A percentile compares a stretch with the other conserved stretches of the same genome.
These are phyloP conservation scores for Hypoxylon sp. DNA, from an alignment of 2,329 filamentous ascomycete genomes.

Conservation along the genomic window DNA sequence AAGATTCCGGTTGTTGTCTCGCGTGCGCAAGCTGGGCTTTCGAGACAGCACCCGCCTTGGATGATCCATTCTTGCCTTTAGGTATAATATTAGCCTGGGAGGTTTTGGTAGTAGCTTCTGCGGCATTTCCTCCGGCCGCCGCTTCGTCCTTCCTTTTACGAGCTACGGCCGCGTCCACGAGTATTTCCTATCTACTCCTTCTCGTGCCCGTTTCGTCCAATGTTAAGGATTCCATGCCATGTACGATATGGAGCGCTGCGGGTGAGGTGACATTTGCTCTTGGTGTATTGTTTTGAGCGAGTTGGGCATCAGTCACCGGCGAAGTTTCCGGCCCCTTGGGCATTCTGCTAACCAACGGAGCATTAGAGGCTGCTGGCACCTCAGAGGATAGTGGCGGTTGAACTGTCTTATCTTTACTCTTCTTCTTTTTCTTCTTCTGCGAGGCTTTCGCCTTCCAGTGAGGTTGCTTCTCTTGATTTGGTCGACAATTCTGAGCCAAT, in stretches of 20 bases:
- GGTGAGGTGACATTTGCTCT: neutral
- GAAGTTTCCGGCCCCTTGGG: neutral
- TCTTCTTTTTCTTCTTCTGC: conserved; percentile 3
- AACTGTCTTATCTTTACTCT: neutral
- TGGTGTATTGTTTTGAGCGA: neutral
- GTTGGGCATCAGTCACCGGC: neutral
- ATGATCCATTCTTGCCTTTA: neutral
- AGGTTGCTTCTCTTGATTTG: neutral
- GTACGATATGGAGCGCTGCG: neutral
- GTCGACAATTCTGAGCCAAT: neutral
- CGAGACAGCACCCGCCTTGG: neutral
- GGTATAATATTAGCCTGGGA: neutral
- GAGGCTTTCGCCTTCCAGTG: conserved; percentile 1
- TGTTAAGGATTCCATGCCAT: neutral
- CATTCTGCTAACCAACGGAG: neutral
- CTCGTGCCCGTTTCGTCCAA: neutral
- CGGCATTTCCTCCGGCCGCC: neutral
- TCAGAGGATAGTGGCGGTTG: neutral
- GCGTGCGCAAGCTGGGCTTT: neutral
- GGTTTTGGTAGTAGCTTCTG: neutral
- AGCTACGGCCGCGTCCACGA: neutral
- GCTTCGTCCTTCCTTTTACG: neutral
- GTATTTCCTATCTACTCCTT: neutral
- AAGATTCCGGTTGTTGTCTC: neutral
- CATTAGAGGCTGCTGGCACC: neutral